phyloP scores from a whole-genome alignment of 768 basidiomycete species.

The Leccinellum luteum region DNA sequence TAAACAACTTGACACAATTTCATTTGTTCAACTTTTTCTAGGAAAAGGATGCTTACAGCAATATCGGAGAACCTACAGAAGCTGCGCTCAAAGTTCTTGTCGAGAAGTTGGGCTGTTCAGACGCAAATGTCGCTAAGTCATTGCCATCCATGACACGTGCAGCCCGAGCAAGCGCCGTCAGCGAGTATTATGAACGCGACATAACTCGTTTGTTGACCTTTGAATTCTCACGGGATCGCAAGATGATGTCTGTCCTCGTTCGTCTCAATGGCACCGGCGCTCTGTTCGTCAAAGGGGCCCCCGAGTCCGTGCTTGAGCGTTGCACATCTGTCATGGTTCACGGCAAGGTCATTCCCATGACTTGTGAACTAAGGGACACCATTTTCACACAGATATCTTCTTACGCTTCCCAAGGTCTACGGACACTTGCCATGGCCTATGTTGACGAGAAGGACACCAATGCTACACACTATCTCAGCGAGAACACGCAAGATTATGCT shows the following conservation, averaged over 20 bases:
- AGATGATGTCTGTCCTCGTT: constrained; percentile 98
- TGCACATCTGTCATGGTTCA: constrained; percentile 74
- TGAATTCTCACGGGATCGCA: constrained; percentile 97
- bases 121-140: constrained; percentile 54
- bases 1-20: background rate
- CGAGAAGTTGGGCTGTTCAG: constrained; percentile 86
- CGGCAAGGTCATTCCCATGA: constrained; percentile 63
- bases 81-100: constrained; percentile 93
- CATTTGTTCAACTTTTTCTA: constrained; percentile 30
- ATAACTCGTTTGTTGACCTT: constrained; percentile 88
- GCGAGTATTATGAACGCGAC: constrained; percentile 72
- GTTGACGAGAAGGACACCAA: constrained; percentile 75
- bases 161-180: constrained; percentile 78
- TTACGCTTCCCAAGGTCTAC: constrained; percentile 81
- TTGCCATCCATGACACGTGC: constrained; percentile 54
- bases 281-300: constrained; percentile 93
- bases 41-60: constrained; percentile 78
- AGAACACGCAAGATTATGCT: constrained; percentile 77
- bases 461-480: constrained; percentile 75
- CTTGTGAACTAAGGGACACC: constrained; percentile 51
- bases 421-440: constrained; percentile 91
- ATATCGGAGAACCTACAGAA: constrained; percentile 96
- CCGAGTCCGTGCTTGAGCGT: constrained; percentile 90
- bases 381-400: constrained; percentile 64
- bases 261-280: constrained; percentile 65